These are phyloP conservation scores for Pouteria campechiana DNA, from an alignment of 179 eudicot genomes.

Conservation along the genomic window DNA sequence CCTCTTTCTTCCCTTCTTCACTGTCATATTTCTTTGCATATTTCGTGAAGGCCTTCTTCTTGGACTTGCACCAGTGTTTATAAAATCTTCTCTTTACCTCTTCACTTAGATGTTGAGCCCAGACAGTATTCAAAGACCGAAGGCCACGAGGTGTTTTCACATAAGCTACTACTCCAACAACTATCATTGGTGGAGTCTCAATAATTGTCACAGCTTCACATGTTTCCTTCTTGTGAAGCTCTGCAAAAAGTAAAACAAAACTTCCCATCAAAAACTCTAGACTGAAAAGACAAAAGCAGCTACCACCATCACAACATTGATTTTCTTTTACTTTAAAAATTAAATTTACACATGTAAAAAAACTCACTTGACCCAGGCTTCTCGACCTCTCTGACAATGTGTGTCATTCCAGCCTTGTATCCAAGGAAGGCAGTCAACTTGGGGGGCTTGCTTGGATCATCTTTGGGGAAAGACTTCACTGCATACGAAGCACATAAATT, in stretches of 20 bases:
- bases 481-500: too few species aligned
- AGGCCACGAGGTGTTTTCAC: constrained; percentile 73
- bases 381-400: constrained; percentile 84
- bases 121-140: constrained; percentile 71
- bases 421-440: constrained; percentile 83
- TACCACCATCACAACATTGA: too few species aligned
- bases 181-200: constrained; percentile 72
- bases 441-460: constrained; percentile 54
- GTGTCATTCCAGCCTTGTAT: constrained; percentile 96
- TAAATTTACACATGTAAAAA: too few species aligned
- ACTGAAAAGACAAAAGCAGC: background rate
- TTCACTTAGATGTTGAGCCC: constrained; percentile 83
- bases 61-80: constrained; percentile 87
- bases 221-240: constrained; percentile 79
- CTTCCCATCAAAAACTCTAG: background rate
- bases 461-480: constrained; percentile 87
- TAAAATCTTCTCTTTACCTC: constrained; percentile 74
- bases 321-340: too few species aligned
- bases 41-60: constrained; percentile 78
- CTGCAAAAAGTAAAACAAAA: constrained; percentile 10
- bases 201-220: constrained; percentile 78
- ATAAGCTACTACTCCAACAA: constrained; percentile 75
- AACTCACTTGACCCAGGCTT: constrained; percentile 87
- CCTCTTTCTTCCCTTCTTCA: constrained; percentile 69
- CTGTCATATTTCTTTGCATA: constrained; percentile 51